Percentiles rank a stretch among this genome's conserved stretches.
Evolutionary conservation across 192 early-diverging fungal genomes (phyloP).

Genomic region (Coemansia javaensis): DNA sequence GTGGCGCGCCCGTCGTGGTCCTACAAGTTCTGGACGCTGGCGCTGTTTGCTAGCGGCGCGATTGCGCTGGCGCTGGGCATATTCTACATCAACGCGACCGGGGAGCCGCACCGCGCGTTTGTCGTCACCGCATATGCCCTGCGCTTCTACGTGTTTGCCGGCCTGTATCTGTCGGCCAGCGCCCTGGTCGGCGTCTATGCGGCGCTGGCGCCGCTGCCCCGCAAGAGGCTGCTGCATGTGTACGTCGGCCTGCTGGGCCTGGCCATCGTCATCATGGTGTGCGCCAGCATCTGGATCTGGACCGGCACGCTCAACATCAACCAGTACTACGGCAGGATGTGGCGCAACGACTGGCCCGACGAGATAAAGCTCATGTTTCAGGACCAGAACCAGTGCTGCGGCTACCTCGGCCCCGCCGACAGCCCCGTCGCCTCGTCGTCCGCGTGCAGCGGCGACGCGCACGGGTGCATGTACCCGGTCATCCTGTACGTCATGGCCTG

Average conservation of each 20-base stretch:
- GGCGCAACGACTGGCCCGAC: conserved; percentile 26
- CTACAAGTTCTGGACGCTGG: conserved; percentile 4
- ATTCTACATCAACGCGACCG: conserved; percentile 20
- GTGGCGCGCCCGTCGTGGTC: background rate
- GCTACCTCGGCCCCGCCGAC: conserved; percentile 28
- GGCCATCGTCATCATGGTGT: conserved; percentile 14
- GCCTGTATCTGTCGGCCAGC: conserved; percentile 17
- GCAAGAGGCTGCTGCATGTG: conserved; percentile 15
- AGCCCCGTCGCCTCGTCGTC: conserved; percentile 16
- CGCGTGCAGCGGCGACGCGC: conserved; percentile 7
- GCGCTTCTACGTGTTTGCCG: conserved; percentile 24
- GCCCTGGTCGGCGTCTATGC: conserved; percentile 20
- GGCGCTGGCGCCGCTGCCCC: conserved; percentile 23
- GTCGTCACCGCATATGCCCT: conserved; percentile 16
- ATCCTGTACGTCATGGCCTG: conserved; percentile 25
- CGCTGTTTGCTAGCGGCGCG: conserved; percentile 12
- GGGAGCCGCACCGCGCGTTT: conserved; percentile 10
- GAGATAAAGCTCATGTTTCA: conserved; percentile 29
- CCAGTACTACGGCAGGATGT: conserved; percentile 12
- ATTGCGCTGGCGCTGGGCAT: conserved; percentile 15
- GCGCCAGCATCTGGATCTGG: conserved; percentile 34
- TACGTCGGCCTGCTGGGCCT: conserved; percentile 11
- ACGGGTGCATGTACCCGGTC: conserved; percentile 34
- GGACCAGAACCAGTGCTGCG: conserved; percentile 24
- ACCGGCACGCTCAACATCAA: conserved; percentile 35